Percentiles rank a stretch among this genome's conserved stretches.
These are phyloP conservation scores for Chaetomium globosum DNA, from an alignment of 2,329 filamentous ascomycete species.

Conservation along the genomic window DNA sequence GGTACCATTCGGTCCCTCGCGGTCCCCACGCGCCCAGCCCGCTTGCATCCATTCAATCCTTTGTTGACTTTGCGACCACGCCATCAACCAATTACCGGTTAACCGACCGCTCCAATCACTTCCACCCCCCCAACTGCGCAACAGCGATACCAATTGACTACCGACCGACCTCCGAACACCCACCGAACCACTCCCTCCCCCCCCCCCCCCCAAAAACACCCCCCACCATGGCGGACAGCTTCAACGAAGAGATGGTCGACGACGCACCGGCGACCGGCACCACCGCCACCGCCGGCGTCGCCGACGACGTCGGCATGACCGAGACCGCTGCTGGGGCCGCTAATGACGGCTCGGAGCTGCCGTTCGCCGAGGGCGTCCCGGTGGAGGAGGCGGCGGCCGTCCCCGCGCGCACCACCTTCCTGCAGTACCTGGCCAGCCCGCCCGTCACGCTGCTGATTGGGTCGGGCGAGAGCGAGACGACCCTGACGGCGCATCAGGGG, in stretches of 20 bases:
- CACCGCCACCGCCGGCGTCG: background rate
- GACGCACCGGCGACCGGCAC: constrained; percentile 35
- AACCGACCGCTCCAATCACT: background rate
- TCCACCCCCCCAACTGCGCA: background rate
- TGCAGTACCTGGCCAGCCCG: constrained; percentile 67
- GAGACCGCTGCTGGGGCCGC: constrained; percentile 40
- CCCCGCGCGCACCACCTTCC: constrained; percentile 50
- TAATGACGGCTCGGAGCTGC: constrained; percentile 43
- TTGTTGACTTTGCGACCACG: constrained; percentile 5
- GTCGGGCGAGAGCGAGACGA: constrained; percentile 58
- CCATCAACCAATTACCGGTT: background rate
- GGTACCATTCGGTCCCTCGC: background rate
- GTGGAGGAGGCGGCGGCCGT: constrained; percentile 38
- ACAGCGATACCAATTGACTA: background rate
- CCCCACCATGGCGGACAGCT: constrained; percentile 36
- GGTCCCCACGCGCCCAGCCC: background rate
- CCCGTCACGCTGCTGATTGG: constrained; percentile 70
- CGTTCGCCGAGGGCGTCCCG: constrained; percentile 45
- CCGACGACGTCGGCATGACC: constrained; percentile 37
- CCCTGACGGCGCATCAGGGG: constrained; percentile 77
- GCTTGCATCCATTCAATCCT: constrained; percentile 1
- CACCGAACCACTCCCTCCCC: background rate
- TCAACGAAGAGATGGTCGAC: constrained; percentile 38
- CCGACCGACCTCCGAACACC: background rate
- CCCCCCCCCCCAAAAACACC: background rate